phyloP scores from a whole-genome alignment of 108 stramenopile genomes.

The Cyclotella sp. region DNA sequence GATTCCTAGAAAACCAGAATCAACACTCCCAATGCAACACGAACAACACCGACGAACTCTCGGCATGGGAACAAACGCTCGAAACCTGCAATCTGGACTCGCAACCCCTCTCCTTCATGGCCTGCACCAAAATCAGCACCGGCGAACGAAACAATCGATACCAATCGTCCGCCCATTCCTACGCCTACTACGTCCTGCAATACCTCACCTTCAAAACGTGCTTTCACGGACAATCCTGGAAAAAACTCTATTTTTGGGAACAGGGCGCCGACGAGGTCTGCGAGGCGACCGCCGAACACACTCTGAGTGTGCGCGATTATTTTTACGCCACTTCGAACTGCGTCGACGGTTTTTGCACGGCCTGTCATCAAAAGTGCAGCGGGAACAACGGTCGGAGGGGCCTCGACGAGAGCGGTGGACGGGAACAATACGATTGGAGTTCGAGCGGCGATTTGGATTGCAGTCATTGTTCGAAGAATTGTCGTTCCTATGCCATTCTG shows the following conservation, averaged over 20 bases:
- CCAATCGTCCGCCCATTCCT: conserved; percentile 5
- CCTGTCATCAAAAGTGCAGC: neutral
- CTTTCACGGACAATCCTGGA: neutral
- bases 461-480: neutral
- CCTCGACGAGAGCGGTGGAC: neutral
- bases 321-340: conserved; percentile 11
- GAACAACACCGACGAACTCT: neutral
- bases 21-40: neutral
- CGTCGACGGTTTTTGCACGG: neutral
- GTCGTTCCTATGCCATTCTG: neutral
- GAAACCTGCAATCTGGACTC: neutral
- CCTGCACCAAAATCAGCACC: conserved; percentile 13
- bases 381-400: neutral
- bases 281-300: neutral
- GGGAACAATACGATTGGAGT: neutral
- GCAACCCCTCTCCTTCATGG: neutral
- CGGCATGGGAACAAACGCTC: neutral
- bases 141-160: neutral
- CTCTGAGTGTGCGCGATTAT: neutral
- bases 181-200: conserved; percentile 2
- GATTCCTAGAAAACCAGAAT: too few species aligned
- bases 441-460: neutral
- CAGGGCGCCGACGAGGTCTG: conserved; percentile 6
- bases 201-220: conserved; percentile 11
- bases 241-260: conserved; percentile 12